Evolutionary conservation across 2,329 filamentous ascomycete genomes (phyloP).

Genomic region (Aureobasidium pullulans): DNA sequence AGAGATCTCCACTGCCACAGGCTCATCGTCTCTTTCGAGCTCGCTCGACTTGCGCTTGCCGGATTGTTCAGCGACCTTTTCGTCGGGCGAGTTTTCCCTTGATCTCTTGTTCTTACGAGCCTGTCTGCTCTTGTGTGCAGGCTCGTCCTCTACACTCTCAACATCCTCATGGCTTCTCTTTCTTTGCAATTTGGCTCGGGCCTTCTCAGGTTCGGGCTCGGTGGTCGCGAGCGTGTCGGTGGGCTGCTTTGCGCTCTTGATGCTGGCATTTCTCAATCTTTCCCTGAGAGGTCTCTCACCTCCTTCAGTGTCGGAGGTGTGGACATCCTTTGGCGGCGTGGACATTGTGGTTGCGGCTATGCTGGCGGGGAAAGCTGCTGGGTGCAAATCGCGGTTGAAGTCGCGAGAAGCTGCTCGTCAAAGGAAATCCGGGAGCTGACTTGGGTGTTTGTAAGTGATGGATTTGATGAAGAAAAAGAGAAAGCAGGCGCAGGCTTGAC

Average conservation of each 20-base stretch:
- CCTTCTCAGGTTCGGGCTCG: background rate
- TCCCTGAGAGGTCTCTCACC: slow-evolving; percentile 53
- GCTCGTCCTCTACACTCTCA: slow-evolving; percentile 26
- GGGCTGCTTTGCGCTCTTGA: slow-evolving; percentile 26
- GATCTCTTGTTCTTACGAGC: slow-evolving; percentile 43
- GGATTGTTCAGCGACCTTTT: slow-evolving; percentile 24
- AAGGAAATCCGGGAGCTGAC: background rate
- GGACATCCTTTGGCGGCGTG: slow-evolving; percentile 18
- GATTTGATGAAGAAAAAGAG: background rate
- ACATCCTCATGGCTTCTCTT: slow-evolving; percentile 41
- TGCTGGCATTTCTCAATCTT: slow-evolving; percentile 55
- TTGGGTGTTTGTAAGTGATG: background rate
- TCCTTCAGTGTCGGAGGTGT: slow-evolving; percentile 35
- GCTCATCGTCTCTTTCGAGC: background rate
- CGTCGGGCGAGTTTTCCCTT: slow-evolving; percentile 34
- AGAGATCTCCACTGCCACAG: background rate
- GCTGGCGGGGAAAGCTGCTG: background rate
- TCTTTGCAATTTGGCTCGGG: slow-evolving; percentile 31
- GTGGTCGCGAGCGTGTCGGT: background rate
- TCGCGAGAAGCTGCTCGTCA: background rate
- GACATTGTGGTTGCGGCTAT: slow-evolving; percentile 20
- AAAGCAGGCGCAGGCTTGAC: background rate
- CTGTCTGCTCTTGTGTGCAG: slow-evolving; percentile 31
- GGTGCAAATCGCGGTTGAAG: background rate
- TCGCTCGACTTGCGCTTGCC: slow-evolving; percentile 27